These are phyloP conservation scores for Skeletonema potamos DNA, from an alignment of 108 stramenopile species.

Conservation along the genomic window DNA sequence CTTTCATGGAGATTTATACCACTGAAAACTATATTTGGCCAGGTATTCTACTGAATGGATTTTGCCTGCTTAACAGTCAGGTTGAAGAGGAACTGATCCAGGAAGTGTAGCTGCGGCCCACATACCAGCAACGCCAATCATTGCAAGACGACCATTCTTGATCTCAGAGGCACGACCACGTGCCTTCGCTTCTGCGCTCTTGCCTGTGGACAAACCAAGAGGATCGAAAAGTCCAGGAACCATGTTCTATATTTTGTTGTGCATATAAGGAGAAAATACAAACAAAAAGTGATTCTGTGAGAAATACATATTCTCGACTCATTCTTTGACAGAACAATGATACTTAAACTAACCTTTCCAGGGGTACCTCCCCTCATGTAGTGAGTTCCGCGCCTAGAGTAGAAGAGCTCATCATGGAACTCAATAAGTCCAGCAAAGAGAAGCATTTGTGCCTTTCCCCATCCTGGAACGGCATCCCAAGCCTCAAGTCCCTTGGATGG, in stretches of 20 bases:
- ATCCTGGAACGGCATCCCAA: constrained; percentile 83
- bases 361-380: constrained; percentile 79
- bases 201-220: constrained; percentile 59
- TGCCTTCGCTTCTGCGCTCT: constrained; percentile 61
- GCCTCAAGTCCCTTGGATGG: constrained; percentile 79
- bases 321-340: neutral
- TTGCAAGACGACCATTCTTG: constrained; percentile 87
- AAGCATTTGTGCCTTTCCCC: constrained; percentile 85
- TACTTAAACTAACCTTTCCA: constrained; percentile 59
- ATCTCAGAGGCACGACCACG: constrained; percentile 71
- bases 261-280: neutral
- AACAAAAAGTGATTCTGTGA: neutral
- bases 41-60: neutral
- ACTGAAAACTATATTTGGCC: neutral
- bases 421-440: constrained; percentile 80
- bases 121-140: constrained; percentile 79
- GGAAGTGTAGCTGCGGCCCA: constrained; percentile 61
- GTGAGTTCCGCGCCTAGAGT: constrained; percentile 58
- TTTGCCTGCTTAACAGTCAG: constrained; percentile 41
- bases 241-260: constrained; percentile 51
- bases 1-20: neutral
- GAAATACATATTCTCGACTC: neutral
- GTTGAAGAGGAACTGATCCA: constrained; percentile 77
- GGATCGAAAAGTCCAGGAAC: constrained; percentile 85
- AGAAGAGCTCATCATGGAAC: constrained; percentile 79